These are phyloP conservation scores for Corynespora cassiicola DNA, from an alignment of 2,329 filamentous ascomycete species.

Conservation along the genomic window DNA sequence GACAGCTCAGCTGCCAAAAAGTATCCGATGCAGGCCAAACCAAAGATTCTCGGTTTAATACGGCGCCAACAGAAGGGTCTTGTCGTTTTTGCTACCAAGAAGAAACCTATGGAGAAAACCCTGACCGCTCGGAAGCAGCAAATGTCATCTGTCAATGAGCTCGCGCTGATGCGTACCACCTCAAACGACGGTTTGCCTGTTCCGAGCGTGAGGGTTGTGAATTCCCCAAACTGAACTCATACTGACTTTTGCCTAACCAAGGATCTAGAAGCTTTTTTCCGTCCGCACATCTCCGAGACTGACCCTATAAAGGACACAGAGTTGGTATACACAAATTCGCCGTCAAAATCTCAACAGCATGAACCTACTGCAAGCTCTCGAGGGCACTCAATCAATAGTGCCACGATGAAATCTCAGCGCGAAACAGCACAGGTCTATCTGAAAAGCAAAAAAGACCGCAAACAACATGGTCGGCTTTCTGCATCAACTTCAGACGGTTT, in stretches of 20 bases:
- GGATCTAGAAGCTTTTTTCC: conserved; percentile 15
- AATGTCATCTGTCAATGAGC: conserved; percentile 29
- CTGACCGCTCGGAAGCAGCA: conserved; percentile 23
- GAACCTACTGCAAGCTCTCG: neutral
- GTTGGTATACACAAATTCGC: neutral
- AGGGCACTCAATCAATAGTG: too few relatives aligned
- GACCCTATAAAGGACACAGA: conserved; percentile 40
- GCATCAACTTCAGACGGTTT: conserved; percentile 9
- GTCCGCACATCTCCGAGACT: conserved; percentile 10
- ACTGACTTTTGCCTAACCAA: too few relatives aligned
- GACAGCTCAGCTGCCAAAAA: too few relatives aligned
- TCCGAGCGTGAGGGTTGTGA: conserved; percentile 37
- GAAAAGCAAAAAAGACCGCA: neutral
- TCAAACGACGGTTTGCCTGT: conserved; percentile 31
- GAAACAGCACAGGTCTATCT: too few relatives aligned
- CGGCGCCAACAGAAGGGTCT: neutral
- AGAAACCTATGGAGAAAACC: neutral
- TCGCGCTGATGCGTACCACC: conserved; percentile 34
- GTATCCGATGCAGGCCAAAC: too few relatives aligned
- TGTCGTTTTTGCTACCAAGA: neutral
- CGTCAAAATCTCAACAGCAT: neutral
- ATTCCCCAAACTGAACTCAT: too few relatives aligned
- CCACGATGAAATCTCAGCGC: too few relatives aligned
- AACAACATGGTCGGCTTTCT: neutral
- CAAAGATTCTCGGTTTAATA: too few relatives aligned